Evolutionary conservation across 768 basidiomycete genomes (phyloP), one percentile per base, ranked within the genome.

Genomic region (Mycena filopes): DNA sequence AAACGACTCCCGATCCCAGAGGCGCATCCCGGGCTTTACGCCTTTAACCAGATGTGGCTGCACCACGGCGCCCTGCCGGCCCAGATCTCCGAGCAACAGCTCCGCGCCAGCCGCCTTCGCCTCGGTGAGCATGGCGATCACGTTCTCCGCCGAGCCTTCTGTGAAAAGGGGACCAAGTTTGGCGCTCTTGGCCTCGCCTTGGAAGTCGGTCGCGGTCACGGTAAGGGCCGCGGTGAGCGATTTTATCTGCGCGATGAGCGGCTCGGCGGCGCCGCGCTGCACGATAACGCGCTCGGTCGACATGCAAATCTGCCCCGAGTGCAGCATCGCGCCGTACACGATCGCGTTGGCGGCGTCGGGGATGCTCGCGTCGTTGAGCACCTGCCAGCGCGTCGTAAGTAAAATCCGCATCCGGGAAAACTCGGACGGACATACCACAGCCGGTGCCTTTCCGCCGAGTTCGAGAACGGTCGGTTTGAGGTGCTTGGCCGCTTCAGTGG

Each of bases 1-100:
- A 73, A 91, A 91, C 1, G 84, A 82, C 74, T 92, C 90, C 31
- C 80, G 71, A 25, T 86, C 80, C 87, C 87, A 89, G 15, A 86
- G 60, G 29, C 77, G 70, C 80, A 84, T 87, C 10, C 81, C 86
- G 1, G 80, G 81, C 61, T 76, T 83, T 45, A 86, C 82, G n/a
- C 78, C 80, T 21, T 69, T 72, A 18, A 88, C 63, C 29, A 89
- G 63, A 73, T 88, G 87, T 23, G 87, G 87, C 61, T 82, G 80
- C n/a, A 88, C 76, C 13, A 85, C 72, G 0, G 82, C 74, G 1
- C 80, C 80, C 4, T 81, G 65, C 36, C 77, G 72, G 42, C 63
- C 68, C 15, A 82, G 48, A 71, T 87, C 83, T 2, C 86, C 86
- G 7, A 82, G 21, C 8, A 86, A 45, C 3, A 86, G 60, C 47